Conservation (phyloP, 2,329 filamentous ascomycete genomes). For the Botrytis hyacinthi region DNA sequence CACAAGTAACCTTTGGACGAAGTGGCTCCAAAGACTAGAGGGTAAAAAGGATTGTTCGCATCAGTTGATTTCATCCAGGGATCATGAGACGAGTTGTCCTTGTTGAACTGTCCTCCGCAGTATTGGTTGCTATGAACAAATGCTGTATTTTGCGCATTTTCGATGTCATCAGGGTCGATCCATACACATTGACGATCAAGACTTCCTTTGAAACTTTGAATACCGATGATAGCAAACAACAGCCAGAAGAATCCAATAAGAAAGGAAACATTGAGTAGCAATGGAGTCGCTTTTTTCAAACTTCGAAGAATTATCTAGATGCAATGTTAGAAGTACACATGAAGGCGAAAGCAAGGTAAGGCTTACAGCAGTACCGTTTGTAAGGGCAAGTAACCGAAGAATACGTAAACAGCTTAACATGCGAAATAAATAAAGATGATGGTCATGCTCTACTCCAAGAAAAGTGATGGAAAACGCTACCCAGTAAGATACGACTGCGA, state of each 20-base stretch:
- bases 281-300: conserved; percentile 89
- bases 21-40: conserved; percentile 49
- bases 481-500: conserved; percentile 95
- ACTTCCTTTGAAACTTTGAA: conserved; percentile 92
- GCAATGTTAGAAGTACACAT: conserved; percentile 8
- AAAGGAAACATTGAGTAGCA: conserved; percentile 90
- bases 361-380: conserved; percentile 85
- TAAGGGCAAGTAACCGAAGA: conserved; percentile 83
- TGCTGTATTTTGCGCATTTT: conserved; percentile 47
- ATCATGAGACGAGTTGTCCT: conserved; percentile 52
- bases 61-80: conserved; percentile 62
- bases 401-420: conserved; percentile 97
- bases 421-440: conserved; percentile 84
- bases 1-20: conserved; percentile 83
- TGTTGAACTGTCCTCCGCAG: conserved; percentile 78
- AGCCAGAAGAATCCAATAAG: conserved; percentile 97
- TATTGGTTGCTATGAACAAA: conserved; percentile 70
- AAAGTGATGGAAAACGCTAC: conserved; percentile 76
- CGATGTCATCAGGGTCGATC: conserved; percentile 62
- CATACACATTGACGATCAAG: conserved; percentile 75
- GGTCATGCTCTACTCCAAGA: conserved; percentile 62
- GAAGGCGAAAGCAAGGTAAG: background rate
- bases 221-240: conserved; percentile 91
- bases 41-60: conserved; percentile 36
- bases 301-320: conserved; percentile 83